Base-by-base conservation (phyloP, 345 rosid genomes). In the Sisymbrium altissimum region DNA sequence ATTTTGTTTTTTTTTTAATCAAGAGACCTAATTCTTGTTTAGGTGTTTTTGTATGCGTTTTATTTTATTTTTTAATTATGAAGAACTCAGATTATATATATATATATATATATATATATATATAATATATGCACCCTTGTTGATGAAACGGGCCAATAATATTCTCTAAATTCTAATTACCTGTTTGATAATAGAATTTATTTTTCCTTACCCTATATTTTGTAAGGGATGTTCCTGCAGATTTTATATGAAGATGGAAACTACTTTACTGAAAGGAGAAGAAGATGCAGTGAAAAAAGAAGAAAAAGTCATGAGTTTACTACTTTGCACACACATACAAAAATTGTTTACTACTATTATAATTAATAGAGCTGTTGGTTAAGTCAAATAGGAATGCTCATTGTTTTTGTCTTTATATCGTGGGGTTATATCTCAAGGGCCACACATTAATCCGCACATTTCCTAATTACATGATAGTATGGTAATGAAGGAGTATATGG, bases 311-410 rank as follows among this genome's bases (percentile, higher is more conserved):
- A 57, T 39, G 67, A 30, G 33, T 48, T 12, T 3, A 18, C 15
- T n/a, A n/a, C n/a, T n/a, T n/a, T n/a, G 39, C 62, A 50, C 44
- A 74, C 36, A 25, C 14, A 38, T 17, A 36, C 9, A 38, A n/a
- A n/a, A n/a, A 56, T 46, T 56, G 9, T 63, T 27, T 32, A 73
- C 14, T 43, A 44, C 2, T 49, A 21, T 54, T 3, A 48, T 56
- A 46, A 45, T 44, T 8, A 57, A 68, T 8, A 62, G 68, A 50
- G 75, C 12, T 35, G 70, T 62, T 69, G 57, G 75, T 18, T 25
- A 43, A 68, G 66, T 69, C 79, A 75, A 70, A 73, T 69, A 50
- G 68, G 30, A 60, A n/a, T 21, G 64, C 71, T 55, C 18, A 30
- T 27, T 68, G 67, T 39, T 59, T 46, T 62, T 72, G 59, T 57